Base-by-base conservation (phyloP, 2,329 filamentous ascomycete species). In the Calonectria hongkongensis region DNA sequence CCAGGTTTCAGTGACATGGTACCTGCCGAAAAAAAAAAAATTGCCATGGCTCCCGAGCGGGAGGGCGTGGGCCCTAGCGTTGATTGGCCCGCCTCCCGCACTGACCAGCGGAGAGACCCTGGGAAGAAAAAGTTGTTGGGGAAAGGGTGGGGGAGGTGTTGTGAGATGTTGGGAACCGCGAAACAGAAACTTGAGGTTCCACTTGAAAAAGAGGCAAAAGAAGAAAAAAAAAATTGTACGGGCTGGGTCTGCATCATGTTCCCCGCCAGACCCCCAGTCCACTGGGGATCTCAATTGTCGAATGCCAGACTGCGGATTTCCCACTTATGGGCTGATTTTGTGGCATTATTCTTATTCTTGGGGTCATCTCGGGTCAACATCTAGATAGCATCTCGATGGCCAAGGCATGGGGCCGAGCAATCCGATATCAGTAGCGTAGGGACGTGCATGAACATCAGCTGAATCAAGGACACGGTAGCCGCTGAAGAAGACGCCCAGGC, bases 81-180 rank as follows among this genome's bases (percentile, higher is more conserved):
- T 69, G 74, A 79, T 79, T 79, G 78, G 25, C 33, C 69, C 33
- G 25, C 48, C 50, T n/a, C 45, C 54, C 36, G 70, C 65, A 48
- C 56, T 63, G 63, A 25, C 54, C 43, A 68, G 66, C 60, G 54
- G 56, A 48, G 70, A 48, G 70, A 58, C 65, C 47, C 36, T 65
- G 41, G 18, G 33, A 75, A 76, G 58, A 72, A 79, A 81, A 79
- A 81, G 73, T 81, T 81, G 80, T 81, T 81, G 80, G 80, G 80
- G 80, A 80, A 78, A 62, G 74, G 73, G 73, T 77, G 78, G 79
- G 77, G 76, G 75, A 62, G 28, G 68, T 54, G 51, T 60, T 45
- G 70, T 36, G 70, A 70, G 75, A 60, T 79, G 77, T 80, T 79
- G 75, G 70, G 71, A 74, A 73, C 74, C 72, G 75, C 73, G 69